phyloP scores from a whole-genome alignment of 2,329 filamentous ascomycete genomes.

The Ceratocystis papillata region DNA sequence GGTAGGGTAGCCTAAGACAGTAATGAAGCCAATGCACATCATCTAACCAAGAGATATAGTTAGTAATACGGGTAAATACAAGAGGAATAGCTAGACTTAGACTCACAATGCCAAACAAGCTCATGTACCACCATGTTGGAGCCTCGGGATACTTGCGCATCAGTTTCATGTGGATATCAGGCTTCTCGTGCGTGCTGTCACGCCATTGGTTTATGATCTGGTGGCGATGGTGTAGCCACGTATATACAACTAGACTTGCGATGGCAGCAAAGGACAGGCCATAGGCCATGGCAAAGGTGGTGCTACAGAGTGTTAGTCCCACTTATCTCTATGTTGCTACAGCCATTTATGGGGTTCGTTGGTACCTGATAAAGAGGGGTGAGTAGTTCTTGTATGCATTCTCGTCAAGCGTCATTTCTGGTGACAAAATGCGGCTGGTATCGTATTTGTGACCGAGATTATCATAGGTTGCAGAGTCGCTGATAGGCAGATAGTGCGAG shows the following conservation, averaged over 20 bases:
- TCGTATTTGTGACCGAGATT: conserved; percentile 57
- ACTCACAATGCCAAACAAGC: conserved; percentile 45
- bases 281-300: conserved; percentile 59
- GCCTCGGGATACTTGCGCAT: conserved; percentile 54
- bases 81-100: not conserved
- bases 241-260: conserved; percentile 57
- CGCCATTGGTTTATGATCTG: conserved; percentile 55
- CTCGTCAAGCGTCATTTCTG: conserved; percentile 51
- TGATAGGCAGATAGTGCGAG: conserved; percentile 54
- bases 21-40: conserved; percentile 43
- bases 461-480: conserved; percentile 59
- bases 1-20: conserved; percentile 51
- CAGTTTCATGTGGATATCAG: conserved; percentile 53
- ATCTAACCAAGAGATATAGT: conserved; percentile 33
- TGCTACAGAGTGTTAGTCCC: conserved; percentile 36
- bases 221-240: conserved; percentile 53
- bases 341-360: not conserved
- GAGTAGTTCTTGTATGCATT: conserved; percentile 57
- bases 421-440: conserved; percentile 50
- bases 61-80: conserved; percentile 15
- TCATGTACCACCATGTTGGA: conserved; percentile 53
- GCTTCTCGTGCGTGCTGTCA: conserved; percentile 48
- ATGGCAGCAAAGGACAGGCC: conserved; percentile 64
- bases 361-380: conserved; percentile 50
- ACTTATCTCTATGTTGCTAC: not conserved